phyloP scores from a whole-genome alignment of 345 rosid species.

The Camelina neglecta region DNA sequence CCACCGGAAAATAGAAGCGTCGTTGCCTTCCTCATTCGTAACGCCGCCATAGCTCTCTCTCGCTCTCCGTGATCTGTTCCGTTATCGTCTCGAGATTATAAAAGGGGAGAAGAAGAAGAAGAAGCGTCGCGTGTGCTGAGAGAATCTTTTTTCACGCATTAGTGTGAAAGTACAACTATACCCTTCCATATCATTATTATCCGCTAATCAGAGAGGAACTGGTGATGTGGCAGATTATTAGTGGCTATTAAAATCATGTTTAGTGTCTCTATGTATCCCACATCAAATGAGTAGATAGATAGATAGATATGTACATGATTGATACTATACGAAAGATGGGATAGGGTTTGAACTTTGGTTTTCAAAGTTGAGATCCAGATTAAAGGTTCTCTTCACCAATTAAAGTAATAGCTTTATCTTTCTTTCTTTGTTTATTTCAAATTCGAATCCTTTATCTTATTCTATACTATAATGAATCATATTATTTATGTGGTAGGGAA shows the following conservation, averaged over 20 bases:
- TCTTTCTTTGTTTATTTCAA: too few relatives aligned
- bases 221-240: neutral
- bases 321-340: neutral
- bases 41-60: constrained; percentile 37
- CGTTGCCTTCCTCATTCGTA: constrained; percentile 33
- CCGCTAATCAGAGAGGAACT: neutral
- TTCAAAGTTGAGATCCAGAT: neutral
- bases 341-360: neutral
- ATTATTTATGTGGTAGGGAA: too few relatives aligned
- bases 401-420: neutral
- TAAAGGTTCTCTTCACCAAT: neutral
- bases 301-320: too few relatives aligned
- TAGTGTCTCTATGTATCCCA: neutral
- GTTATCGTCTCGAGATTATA: constrained; percentile 16
- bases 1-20: constrained; percentile 40
- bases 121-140: constrained; percentile 9
- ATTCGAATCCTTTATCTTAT: neutral
- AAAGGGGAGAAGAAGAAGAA: neutral
- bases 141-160: too few relatives aligned
- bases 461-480: neutral
- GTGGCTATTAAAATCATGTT: neutral
- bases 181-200: too few relatives aligned
- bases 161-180: too few relatives aligned
- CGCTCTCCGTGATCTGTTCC: neutral
- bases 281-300: neutral